Conservation (phyloP, 306 rosid species). For the Cajanus cajan region DNA sequence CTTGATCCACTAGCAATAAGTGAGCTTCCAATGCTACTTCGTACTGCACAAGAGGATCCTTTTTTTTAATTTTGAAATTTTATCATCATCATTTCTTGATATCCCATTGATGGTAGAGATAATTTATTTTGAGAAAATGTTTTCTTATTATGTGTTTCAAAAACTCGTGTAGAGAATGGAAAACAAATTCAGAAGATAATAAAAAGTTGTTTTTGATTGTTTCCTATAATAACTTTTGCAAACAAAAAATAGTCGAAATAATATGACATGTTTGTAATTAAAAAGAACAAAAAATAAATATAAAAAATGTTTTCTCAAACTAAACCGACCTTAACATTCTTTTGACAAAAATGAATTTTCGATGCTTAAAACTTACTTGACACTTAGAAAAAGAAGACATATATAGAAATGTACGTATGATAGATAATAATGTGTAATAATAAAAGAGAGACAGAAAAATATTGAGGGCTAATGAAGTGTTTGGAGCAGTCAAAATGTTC, state of each 20-base stretch:
- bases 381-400: no score
- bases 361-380: no score
- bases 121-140: no score
- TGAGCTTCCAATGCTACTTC: constrained; percentile 38
- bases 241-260: no score
- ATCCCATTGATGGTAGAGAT: neutral
- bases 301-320: neutral
- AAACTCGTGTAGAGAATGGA: neutral
- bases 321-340: neutral
- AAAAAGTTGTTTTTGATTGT: neutral
- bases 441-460: no score
- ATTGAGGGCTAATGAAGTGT: no score
- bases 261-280: neutral
- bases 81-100: neutral
- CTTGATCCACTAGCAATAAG: constrained; percentile 26
- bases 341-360: neutral
- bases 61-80: neutral
- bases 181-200: neutral
- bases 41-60: neutral
- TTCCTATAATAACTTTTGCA: no score
- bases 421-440: no score
- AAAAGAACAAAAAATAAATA: neutral
- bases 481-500: no score
- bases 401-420: no score
- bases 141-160: no score